Percentiles rank a stretch among this genome's conserved stretches.
Evolutionary conservation across 768 basidiomycete genomes (phyloP).

Genomic region (Xerocomus potaroensis): DNA sequence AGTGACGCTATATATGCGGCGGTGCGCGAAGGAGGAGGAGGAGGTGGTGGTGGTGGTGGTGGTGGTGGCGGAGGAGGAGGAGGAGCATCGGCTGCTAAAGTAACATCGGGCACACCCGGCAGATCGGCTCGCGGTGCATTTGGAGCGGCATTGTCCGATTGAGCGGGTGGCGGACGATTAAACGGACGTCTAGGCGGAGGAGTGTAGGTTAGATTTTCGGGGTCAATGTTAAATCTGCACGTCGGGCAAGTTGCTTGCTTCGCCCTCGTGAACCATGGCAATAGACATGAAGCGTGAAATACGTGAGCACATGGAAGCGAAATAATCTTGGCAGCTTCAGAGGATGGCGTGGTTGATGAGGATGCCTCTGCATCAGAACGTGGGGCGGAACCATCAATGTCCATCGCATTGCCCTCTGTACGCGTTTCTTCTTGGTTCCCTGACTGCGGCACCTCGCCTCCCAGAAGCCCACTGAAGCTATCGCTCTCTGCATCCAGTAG

Average conservation of each 20-base stretch:
- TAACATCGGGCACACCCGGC: slow-evolving; percentile 3
- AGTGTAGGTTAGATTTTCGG: slow-evolving; percentile 60
- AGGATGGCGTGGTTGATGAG: slow-evolving; percentile 1
- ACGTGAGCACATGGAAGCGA: slow-evolving; percentile 77
- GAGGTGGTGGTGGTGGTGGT: too few species aligned
- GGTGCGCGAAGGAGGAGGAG: too few species aligned
- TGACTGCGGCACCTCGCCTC: slow-evolving; percentile 1
- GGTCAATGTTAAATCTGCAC: slow-evolving; percentile 80
- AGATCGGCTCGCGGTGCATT: slow-evolving; percentile 11
- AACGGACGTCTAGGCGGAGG: slow-evolving; percentile 19
- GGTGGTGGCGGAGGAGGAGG: too few species aligned
- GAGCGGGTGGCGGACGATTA: slow-evolving; percentile 11
- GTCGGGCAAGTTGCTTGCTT: slow-evolving; percentile 79
- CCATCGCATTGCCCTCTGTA: slow-evolving; percentile 11
- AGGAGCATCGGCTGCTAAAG: slow-evolving; percentile 2
- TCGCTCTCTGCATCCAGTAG: slow-evolving; percentile 48
- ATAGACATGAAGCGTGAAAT: slow-evolving; percentile 73
- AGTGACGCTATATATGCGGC: slow-evolving; percentile 1
- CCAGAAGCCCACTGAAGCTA: slow-evolving; percentile 19
- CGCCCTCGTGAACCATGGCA: slow-evolving; percentile 81
- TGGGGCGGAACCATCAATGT: slow-evolving; percentile 17
- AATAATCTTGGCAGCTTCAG: slow-evolving; percentile 46
- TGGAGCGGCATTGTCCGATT: slow-evolving; percentile 9
- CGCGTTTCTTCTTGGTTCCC: slow-evolving; percentile 4
- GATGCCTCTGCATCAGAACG: slow-evolving; percentile 10